A percentile compares a stretch with the other conserved stretches of the same genome.
Evolutionary conservation across 768 basidiomycete species (phyloP).

Genomic region (Hygrophorus russula): DNA sequence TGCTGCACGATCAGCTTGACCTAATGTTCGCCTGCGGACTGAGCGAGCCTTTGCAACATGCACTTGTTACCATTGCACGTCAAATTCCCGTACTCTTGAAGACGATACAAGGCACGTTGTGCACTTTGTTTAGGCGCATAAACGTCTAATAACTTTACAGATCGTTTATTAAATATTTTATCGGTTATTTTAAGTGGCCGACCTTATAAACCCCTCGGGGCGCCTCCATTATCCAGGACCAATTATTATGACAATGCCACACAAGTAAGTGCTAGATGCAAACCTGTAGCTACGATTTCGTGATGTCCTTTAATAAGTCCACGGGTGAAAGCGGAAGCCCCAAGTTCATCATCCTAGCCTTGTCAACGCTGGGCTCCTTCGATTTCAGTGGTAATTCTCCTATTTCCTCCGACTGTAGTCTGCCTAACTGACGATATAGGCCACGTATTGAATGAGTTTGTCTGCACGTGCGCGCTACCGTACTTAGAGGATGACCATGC

Average conservation of each 20-base stretch:
- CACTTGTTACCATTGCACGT: conserved; percentile 73
- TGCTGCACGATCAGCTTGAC: conserved; percentile 93
- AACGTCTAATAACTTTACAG: conserved; percentile 27
- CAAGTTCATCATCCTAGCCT: conserved; percentile 68
- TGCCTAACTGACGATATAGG: conserved; percentile 32
- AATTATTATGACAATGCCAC: conserved; percentile 38
- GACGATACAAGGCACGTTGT: conserved; percentile 72
- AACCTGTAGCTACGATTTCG: not conserved
- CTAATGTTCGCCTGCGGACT: conserved; percentile 93
- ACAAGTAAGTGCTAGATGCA: conserved; percentile 24
- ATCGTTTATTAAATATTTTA: conserved; percentile 80
- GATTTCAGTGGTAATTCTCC: conserved; percentile 74
- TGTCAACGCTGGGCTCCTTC: conserved; percentile 81
- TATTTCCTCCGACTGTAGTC: not conserved
- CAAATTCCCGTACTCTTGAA: conserved; percentile 85
- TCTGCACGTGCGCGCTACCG: conserved; percentile 81
- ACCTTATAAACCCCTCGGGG: conserved; percentile 80
- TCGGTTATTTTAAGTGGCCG: conserved; percentile 76
- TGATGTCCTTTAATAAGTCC: conserved; percentile 19
- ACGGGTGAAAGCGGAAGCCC: conserved; percentile 49
- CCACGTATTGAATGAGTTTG: conserved; percentile 91
- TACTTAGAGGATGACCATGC: conserved; percentile 89
- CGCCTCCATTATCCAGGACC: conserved; percentile 55
- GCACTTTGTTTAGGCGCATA: not conserved
- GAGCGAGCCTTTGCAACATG: conserved; percentile 78